Base-by-base conservation (phyloP, 1,284 basidiomycete species). In the Taiwanofungus camphoratus region DNA sequence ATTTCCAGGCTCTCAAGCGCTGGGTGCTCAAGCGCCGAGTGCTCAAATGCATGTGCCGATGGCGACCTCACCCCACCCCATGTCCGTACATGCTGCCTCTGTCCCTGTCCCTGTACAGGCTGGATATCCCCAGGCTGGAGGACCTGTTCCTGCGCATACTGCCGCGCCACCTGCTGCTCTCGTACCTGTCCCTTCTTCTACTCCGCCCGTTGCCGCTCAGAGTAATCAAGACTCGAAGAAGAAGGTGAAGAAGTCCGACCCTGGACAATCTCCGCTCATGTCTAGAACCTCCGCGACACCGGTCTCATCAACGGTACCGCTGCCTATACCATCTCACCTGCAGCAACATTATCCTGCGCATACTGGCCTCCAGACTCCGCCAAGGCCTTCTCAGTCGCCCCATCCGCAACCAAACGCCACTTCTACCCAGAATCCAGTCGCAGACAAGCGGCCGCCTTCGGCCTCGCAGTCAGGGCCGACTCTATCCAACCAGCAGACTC, bases 301-400 rank as follows among this genome's bases (percentile, higher is more conserved):
- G 3, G 50, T 47, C 19, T 51, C 50, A 11, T 21, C 37, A 36
- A 38, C 51, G 7, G 51, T 18, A 20, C 46, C 41, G 4, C 33
- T 39, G 9, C 42, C 41, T 13, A 44, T 54, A 2, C 56, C 54
- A 4, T 42, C 46, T 5, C 56, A 56, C 23, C 27, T 57, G 18
- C 53, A 53, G 30, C 39, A 44, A 16, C 53, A 48, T 20, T 51
- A 41, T 19, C 48, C 41, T n/a, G 40, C 46, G 1, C 49, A 49
- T 19, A 30, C 41, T 11, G 46, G 44, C 9, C 43, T 39, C 39
- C 49, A 37, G 29, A 46, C 48, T 2, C 41, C 52, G 6, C 45
- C 52, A 0, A 45, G 44, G 12, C 32, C 50, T 6, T 48, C 52
- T 3, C 46, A 52, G 22, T 50, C 52, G 2, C 52, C 53, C 4